phyloP scores from a whole-genome alignment of 805 yeast genomes.

The Ogataea zsoltii region DNA sequence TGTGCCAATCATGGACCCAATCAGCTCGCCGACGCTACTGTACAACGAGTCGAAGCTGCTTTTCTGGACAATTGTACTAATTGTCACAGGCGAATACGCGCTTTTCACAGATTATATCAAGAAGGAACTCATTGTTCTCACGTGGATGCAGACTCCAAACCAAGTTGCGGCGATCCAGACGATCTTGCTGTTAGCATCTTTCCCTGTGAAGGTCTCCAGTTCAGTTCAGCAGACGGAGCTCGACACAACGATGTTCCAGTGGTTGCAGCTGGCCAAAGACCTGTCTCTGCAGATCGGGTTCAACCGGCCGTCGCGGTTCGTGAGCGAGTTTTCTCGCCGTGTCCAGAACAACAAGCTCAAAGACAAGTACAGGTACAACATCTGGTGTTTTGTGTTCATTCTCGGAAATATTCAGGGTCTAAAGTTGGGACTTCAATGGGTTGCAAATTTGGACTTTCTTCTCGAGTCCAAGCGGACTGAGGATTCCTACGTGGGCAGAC shows the following conservation, averaged over 20 bases:
- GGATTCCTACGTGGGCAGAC: slow-evolving; percentile 18
- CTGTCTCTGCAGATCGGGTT: slow-evolving; percentile 25
- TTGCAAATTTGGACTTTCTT: slow-evolving; percentile 17
- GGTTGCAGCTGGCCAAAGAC: slow-evolving; percentile 27
- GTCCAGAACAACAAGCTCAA: slow-evolving; percentile 14
- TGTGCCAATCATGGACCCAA: slow-evolving; percentile 29
- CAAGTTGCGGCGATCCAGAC: slow-evolving; percentile 24
- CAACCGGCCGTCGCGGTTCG: slow-evolving; percentile 16
- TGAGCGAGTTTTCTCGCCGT: slow-evolving; percentile 22
- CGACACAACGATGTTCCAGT: slow-evolving; percentile 23
- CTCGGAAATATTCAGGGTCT: slow-evolving; percentile 30
- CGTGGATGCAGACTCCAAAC: slow-evolving; percentile 19
- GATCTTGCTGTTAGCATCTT: slow-evolving; percentile 27
- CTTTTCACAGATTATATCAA: slow-evolving; percentile 21
- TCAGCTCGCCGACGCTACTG: slow-evolving; percentile 24
- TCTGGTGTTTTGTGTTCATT: slow-evolving; percentile 31
- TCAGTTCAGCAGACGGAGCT: slow-evolving; percentile 17
- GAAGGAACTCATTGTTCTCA: slow-evolving; percentile 15
- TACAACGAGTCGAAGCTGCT: slow-evolving; percentile 24
- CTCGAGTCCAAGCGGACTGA: slow-evolving; percentile 19
- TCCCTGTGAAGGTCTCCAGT: slow-evolving; percentile 24
- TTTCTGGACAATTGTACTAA: slow-evolving; percentile 35
- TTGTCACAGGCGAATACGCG: slow-evolving; percentile 17
- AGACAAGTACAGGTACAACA: slow-evolving; percentile 22
- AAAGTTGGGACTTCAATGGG: slow-evolving; percentile 31